Percentiles rank a stretch among this genome's conserved stretches.
Evolutionary conservation across 1,284 basidiomycete genomes (phyloP).

Genomic region (Singerocomus rubriflavus): DNA sequence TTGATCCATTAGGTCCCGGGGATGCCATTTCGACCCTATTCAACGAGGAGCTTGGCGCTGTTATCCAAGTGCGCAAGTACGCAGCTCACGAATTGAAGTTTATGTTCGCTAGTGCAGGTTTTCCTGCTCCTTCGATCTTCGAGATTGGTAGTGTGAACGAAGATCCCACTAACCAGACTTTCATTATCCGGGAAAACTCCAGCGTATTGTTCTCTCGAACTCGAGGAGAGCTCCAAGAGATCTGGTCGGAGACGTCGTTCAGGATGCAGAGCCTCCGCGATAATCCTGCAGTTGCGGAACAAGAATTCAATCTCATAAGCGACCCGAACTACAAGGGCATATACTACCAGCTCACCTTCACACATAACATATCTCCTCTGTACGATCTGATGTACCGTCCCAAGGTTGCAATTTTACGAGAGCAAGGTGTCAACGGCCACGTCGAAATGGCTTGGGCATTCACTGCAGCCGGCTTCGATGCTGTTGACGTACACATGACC

Average conservation of each 20-base stretch:
- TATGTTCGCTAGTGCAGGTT: conserved; percentile 65
- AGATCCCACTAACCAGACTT: conserved; percentile 53
- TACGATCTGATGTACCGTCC: conserved; percentile 54
- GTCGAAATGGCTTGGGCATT: conserved; percentile 99
- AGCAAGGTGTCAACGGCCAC: conserved; percentile 98
- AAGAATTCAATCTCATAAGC: conserved; percentile 82
- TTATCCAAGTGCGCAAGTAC: conserved; percentile 77
- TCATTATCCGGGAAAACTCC: conserved; percentile 59
- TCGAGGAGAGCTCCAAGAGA: conserved; percentile 73
- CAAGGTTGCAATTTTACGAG: conserved; percentile 92
- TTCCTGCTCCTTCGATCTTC: conserved; percentile 74
- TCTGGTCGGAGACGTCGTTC: conserved; percentile 95
- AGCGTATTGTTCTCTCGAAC: conserved; percentile 62
- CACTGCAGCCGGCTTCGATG: conserved; percentile 88
- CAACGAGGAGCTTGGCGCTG: conserved; percentile 95
- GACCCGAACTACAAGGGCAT: conserved; percentile 67
- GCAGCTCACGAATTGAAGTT: conserved; percentile 59
- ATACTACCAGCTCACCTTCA: conserved; percentile 74
- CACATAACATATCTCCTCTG: conserved; percentile 38
- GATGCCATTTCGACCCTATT: conserved; percentile 76
- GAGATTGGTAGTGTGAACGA: conserved; percentile 67
- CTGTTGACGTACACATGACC: conserved; percentile 97
- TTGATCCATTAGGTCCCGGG: conserved; percentile 56
- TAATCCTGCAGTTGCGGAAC: conserved; percentile 71
- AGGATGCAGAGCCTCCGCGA: conserved; percentile 90